Percentiles rank a stretch among this genome's conserved stretches.
These are phyloP conservation scores for Chrysopogon serrulatus DNA, from an alignment of 176 grass and related monocot species.

Conservation along the genomic window DNA sequence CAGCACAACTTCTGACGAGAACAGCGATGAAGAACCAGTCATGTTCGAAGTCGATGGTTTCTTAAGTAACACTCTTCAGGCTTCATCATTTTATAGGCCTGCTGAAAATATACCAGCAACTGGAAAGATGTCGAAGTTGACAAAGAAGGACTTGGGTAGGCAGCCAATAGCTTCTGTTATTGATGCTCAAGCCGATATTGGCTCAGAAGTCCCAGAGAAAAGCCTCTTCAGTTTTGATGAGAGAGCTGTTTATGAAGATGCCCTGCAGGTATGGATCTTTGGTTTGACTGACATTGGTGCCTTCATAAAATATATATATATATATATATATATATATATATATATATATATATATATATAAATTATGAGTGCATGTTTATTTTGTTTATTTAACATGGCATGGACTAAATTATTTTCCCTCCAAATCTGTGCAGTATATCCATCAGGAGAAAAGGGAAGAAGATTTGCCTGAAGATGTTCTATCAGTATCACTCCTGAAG, in stretches of 20 bases:
- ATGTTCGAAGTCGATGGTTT: background rate
- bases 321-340: background rate
- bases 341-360: background rate
- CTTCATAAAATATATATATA: background rate
- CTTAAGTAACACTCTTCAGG: background rate
- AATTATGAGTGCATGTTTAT: background rate
- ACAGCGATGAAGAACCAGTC: background rate
- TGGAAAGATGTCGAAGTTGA: background rate
- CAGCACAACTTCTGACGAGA: background rate
- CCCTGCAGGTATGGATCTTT: conserved; percentile 69
- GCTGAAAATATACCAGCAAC: background rate
- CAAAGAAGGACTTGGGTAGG: background rate
- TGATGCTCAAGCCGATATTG: conserved; percentile 5
- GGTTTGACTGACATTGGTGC: background rate
- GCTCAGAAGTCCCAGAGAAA: conserved; percentile 18
- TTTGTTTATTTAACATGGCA: background rate
- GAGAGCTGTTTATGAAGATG: conserved; percentile 78
- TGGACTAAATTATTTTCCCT: background rate
- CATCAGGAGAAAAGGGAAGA: conserved; percentile 66
- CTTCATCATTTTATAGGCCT: conserved; percentile 6
- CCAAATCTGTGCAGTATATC: conserved; percentile 45
- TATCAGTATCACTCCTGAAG: conserved; percentile 81
- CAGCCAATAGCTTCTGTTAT: conserved; percentile 29
- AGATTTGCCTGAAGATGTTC: conserved; percentile 68
- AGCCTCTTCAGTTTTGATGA: conserved; percentile 49